A percentile compares a stretch with the other conserved stretches of the same genome.
Evolutionary conservation across 257 asterid species (phyloP).

Genomic region (Rauvolfia tetraphylla): DNA sequence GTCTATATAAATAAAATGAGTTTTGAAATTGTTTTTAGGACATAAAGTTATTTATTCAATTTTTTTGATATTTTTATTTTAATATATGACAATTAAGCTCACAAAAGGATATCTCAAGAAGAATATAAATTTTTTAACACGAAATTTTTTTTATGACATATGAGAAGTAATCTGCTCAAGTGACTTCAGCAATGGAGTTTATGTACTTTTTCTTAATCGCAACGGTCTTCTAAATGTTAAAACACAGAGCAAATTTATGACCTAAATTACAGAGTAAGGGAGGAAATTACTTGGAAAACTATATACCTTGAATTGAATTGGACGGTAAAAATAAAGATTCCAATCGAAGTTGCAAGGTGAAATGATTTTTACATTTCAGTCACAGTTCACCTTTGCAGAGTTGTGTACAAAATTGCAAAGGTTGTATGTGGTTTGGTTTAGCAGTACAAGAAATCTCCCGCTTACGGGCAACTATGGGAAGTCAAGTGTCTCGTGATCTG

Average conservation of each 20-base stretch:
- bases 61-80: no score
- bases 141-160: no score
- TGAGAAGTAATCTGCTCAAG: no score
- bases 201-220: not conserved
- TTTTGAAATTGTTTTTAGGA: no score
- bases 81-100: no score
- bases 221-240: not conserved
- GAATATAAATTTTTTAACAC: no score
- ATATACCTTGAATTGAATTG: not conserved
- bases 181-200: not conserved
- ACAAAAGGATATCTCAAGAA: no score
- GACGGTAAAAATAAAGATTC: not conserved
- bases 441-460: not conserved
- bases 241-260: not conserved
- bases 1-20: no score
- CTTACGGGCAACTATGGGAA: constrained; percentile 29
- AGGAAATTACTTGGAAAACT: not conserved
- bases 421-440: constrained; percentile 11
- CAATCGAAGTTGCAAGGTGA: not conserved
- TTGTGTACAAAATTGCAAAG: constrained; percentile 55
- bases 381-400: constrained; percentile 29
- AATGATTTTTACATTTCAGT: not conserved
- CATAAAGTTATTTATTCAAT: no score
- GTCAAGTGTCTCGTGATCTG: constrained; percentile 61
- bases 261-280: not conserved